Evolutionary conservation across 345 rosid genomes (phyloP).

Genomic region (Citrus maxima): DNA sequence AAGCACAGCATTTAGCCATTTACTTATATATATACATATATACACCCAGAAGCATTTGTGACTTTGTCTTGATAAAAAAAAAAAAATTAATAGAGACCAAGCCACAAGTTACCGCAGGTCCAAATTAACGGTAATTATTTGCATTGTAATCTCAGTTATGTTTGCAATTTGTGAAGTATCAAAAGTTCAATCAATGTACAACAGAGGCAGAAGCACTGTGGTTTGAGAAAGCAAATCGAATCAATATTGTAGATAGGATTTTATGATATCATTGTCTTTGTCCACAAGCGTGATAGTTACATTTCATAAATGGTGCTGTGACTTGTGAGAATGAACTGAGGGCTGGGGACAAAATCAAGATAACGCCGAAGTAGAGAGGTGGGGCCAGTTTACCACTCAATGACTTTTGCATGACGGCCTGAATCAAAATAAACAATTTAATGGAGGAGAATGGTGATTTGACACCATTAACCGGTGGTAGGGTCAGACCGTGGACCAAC

Average conservation of each 20-base stretch:
- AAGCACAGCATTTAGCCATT: background rate
- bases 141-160: background rate
- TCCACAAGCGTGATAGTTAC: background rate
- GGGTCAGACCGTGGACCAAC: conserved; percentile 10
- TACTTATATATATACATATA: too few species aligned
- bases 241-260: too few species aligned
- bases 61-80: background rate
- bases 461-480: conserved; percentile 27
- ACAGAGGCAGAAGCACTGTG: background rate
- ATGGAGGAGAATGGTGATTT: conserved; percentile 20
- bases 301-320: background rate
- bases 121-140: background rate
- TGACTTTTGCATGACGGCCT: conserved; percentile 14
- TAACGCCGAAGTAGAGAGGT: background rate
- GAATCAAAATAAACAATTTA: conserved; percentile 3
- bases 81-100: background rate
- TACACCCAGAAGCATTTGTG: background rate
- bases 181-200: too few species aligned
- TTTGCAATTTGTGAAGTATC: background rate
- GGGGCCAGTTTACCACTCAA: conserved; percentile 10
- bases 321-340: background rate
- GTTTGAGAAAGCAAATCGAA: background rate
- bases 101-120: background rate
- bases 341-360: background rate
- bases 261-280: background rate